Base-by-base conservation (phyloP, 202 grass and related monocot species). In the Saccharum hybrid region DNA sequence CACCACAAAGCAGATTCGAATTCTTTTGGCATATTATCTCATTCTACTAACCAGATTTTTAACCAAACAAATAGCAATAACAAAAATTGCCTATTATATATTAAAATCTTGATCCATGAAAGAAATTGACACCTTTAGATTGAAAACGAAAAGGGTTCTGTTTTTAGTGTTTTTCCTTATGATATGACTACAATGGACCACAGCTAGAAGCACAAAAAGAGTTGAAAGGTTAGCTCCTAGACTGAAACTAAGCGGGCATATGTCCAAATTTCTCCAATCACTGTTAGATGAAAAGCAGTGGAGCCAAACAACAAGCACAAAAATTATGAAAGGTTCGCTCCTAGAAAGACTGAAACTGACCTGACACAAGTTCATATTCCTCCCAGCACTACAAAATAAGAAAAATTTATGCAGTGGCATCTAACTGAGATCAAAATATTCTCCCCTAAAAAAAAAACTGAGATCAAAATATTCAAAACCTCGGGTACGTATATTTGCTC, bases 361-460 rank as follows among this genome's bases (percentile, higher is more conserved):
- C 45, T 12, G 31, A 38, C 18, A 64, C 5, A 46, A 41, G 22
- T 42, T 3, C 63, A 3, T 18, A 63, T 62, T 36, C 28, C 15
- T 46, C 56, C 23, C 22, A 62, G 16, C 59, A 46, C 39, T 19
- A 33, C 5, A 64, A 64, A 65, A 46, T 6, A 39, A 70, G 18
- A 8, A 18, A 0, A 11, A 63, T 28, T 16, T 43, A 7, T 41
- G 12, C 49, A 65, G 48, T 22, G 15, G 19, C 51, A 39, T 39
- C 72, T 13, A 75, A 75, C 31, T 57, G 1, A 57, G 19, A 73
- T 7, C 31, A 59, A 52, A 75, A 75, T 38, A 22, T 59, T 59
- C 18, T 28, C 26, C 26, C 1, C 26, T 28, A 28, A 28, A 28
- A 28, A 28, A 28, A 28, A 75, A 75, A n/a, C 31, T 57, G 1